phyloP scores from a whole-genome alignment of 371 early-diverging fungal genomes.

The Haplosporangium sp. region DNA sequence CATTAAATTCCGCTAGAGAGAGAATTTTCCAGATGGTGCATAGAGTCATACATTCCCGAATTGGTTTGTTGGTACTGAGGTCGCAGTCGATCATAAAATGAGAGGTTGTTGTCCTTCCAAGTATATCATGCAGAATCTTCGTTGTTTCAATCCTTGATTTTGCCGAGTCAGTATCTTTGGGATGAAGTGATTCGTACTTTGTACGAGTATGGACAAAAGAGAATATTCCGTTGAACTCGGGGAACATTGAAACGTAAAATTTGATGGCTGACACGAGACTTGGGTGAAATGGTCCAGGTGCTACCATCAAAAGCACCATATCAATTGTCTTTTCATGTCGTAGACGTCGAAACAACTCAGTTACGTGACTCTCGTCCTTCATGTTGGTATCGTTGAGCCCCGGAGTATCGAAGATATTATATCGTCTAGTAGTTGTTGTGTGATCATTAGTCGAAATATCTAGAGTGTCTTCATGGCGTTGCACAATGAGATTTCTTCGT shows the following conservation, averaged over 20 bases:
- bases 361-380: neutral
- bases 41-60: neutral
- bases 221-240: neutral
- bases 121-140: neutral
- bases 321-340: constrained; percentile 1
- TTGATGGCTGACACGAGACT: constrained; percentile 2
- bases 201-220: constrained; percentile 3
- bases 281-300: constrained; percentile 1
- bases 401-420: neutral
- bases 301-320: constrained; percentile 2
- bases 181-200: neutral
- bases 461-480: neutral
- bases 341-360: neutral
- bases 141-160: neutral
- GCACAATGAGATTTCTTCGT: neutral
- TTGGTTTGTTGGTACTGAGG: neutral
- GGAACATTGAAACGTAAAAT: neutral
- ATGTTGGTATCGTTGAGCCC: neutral
- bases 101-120: neutral
- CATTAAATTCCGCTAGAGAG: neutral
- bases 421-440: neutral
- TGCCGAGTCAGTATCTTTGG: neutral
- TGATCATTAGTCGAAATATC: neutral
- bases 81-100: constrained; percentile 4
- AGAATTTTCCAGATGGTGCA: constrained; percentile 5